phyloP scores from a whole-genome alignment of 257 asterid genomes.

The Nicotiana knightiana region DNA sequence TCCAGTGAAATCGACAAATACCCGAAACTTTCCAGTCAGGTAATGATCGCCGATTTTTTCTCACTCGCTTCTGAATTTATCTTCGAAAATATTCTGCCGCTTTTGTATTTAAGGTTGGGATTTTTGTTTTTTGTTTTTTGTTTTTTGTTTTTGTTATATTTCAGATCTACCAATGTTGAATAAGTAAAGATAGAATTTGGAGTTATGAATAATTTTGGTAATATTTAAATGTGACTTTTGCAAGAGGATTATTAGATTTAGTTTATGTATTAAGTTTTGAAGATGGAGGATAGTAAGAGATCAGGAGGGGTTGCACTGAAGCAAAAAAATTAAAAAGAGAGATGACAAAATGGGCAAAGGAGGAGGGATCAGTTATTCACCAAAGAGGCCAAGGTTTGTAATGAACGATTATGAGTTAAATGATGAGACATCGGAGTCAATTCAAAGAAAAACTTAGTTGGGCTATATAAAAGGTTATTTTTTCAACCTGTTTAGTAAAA shows the following conservation, averaged over 20 bases:
- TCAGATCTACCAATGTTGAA: constrained; percentile 56
- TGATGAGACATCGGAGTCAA: constrained; percentile 30
- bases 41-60: constrained; percentile 10
- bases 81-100: neutral
- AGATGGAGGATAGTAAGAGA: constrained; percentile 57
- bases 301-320: constrained; percentile 67
- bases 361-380: constrained; percentile 11
- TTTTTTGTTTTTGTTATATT: neutral
- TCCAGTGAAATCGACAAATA: constrained; percentile 13
- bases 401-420: constrained; percentile 43
- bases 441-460: constrained; percentile 32
- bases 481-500: no score
- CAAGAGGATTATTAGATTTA: constrained; percentile 21
- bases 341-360: constrained; percentile 31
- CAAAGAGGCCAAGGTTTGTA: constrained; percentile 40
- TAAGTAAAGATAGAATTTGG: constrained; percentile 11
- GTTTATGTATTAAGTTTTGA: constrained; percentile 22
- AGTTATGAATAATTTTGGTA: constrained; percentile 13
- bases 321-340: constrained; percentile 72
- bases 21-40: constrained; percentile 28
- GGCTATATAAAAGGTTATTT: no score
- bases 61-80: neutral
- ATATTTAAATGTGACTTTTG: constrained; percentile 24
- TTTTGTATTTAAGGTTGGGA: neutral
- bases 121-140: neutral